Conservation (phyloP, 768 basidiomycete genomes). For the Gloeopeniophorella convolvens region DNA sequence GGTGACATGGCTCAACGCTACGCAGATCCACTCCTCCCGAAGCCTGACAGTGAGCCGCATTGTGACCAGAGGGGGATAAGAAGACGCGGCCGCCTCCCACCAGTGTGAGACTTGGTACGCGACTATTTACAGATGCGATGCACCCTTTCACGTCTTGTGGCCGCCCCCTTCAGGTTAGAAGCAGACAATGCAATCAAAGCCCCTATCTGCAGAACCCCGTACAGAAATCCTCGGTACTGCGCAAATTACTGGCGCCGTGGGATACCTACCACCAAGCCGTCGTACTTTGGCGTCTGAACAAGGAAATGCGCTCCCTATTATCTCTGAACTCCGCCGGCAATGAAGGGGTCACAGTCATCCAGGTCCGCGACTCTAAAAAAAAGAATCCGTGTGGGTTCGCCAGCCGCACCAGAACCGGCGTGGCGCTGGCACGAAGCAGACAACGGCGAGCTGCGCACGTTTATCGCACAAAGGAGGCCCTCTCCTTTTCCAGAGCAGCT, state of each 20-base stretch:
- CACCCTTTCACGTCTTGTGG: constrained; percentile 11
- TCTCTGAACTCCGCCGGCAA: too few relatives aligned
- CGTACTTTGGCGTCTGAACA: too few relatives aligned
- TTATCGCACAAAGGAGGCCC: background rate
- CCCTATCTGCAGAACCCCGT: constrained; percentile 16
- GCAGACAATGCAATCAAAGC: constrained; percentile 15
- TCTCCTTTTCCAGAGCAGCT: background rate
- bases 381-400: too few relatives aligned
- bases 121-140: constrained; percentile 7
- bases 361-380: too few relatives aligned
- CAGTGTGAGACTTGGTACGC: background rate
- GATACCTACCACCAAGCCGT: too few relatives aligned
- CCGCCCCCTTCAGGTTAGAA: constrained; percentile 13
- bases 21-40: background rate
- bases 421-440: too few relatives aligned
- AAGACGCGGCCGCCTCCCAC: constrained; percentile 1
- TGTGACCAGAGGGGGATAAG: constrained; percentile 6
- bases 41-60: background rate
- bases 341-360: too few relatives aligned
- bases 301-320: too few relatives aligned
- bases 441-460: background rate
- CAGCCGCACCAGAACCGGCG: too few relatives aligned
- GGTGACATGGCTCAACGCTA: background rate
- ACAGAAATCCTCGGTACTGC: too few relatives aligned
- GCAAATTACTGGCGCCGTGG: too few relatives aligned